Conservation (phyloP, 192 early-diverging fungal species). For the Gamsiella multidivaricata region DNA sequence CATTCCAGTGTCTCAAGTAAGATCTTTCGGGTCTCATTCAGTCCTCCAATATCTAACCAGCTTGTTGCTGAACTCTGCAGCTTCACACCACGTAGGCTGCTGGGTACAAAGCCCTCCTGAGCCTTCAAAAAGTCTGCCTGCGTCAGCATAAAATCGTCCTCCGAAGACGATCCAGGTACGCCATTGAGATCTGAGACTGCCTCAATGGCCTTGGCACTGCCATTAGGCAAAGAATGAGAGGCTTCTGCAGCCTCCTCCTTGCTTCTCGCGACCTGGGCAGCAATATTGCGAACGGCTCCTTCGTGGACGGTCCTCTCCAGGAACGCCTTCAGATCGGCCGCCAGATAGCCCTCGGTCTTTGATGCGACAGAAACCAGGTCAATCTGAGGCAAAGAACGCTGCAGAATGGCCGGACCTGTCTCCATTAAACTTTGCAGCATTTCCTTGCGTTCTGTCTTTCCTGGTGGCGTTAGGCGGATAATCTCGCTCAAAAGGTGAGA, state of each 20-base stretch:
- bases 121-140: conserved; percentile 80
- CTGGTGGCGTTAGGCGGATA: conserved; percentile 70
- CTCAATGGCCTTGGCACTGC: conserved; percentile 1
- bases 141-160: conserved; percentile 59
- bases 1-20: conserved; percentile 94
- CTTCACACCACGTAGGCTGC: conserved; percentile 82
- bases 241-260: conserved; percentile 13
- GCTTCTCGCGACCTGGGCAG: conserved; percentile 37
- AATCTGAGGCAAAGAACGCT: conserved; percentile 64
- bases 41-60: conserved; percentile 92
- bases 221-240: neutral
- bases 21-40: conserved; percentile 82
- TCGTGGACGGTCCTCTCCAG: conserved; percentile 86
- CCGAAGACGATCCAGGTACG: neutral
- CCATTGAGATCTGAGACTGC: neutral
- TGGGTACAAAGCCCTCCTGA: conserved; percentile 81
- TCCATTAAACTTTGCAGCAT: conserved; percentile 79
- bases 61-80: conserved; percentile 77
- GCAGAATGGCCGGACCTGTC: conserved; percentile 58
- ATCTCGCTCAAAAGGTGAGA: conserved; percentile 74
- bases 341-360: conserved; percentile 88
- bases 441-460: conserved; percentile 72
- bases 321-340: conserved; percentile 82
- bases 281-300: conserved; percentile 74
- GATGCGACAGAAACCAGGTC: conserved; percentile 80